Conservation (phyloP, 1,139 yeast genomes). For the Groenewaldozyma sp. region DNA sequence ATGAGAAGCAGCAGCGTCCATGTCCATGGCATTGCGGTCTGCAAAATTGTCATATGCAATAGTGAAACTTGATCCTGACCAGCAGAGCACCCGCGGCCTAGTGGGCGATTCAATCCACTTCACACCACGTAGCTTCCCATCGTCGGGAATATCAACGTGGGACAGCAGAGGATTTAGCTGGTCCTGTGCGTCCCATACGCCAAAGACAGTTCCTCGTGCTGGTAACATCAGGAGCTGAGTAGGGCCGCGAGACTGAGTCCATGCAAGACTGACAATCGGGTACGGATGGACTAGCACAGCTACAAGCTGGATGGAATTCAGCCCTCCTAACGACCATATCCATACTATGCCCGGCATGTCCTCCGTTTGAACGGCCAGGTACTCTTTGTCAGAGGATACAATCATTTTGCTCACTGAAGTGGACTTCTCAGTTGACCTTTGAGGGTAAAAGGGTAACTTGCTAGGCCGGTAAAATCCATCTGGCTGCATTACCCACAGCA, state of each 20-base stretch:
- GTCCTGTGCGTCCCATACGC: slow-evolving; percentile 14
- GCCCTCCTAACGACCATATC: slow-evolving; percentile 15
- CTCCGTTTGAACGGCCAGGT: slow-evolving; percentile 13
- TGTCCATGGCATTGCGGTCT: too few species aligned
- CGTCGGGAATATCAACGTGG: slow-evolving; percentile 4
- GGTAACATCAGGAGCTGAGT: slow-evolving; percentile 13
- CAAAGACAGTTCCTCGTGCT: slow-evolving; percentile 10
- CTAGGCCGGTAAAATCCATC: slow-evolving; percentile 8
- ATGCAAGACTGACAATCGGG: slow-evolving; percentile 11
- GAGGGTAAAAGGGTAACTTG: slow-evolving; percentile 11
- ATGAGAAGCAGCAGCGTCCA: too few species aligned
- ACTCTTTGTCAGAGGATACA: slow-evolving; percentile 11
- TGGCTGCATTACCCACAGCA: slow-evolving; percentile 17
- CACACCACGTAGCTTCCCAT: neutral
- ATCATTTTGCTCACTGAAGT: slow-evolving; percentile 3
- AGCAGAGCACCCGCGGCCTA: slow-evolving; percentile 1
- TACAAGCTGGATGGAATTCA: slow-evolving; percentile 6
- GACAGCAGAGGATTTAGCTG: slow-evolving; percentile 7
- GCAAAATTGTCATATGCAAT: too few species aligned
- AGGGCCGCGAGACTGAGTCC: slow-evolving; percentile 10
- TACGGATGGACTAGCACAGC: slow-evolving; percentile 15
- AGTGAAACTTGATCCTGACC: slow-evolving; percentile 1
- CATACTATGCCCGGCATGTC: slow-evolving; percentile 18
- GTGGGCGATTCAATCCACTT: slow-evolving; percentile 1
- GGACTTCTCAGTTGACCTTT: neutral